Conservation (phyloP, 2,329 filamentous ascomycete species). For the Xylariaceae sp. region DNA sequence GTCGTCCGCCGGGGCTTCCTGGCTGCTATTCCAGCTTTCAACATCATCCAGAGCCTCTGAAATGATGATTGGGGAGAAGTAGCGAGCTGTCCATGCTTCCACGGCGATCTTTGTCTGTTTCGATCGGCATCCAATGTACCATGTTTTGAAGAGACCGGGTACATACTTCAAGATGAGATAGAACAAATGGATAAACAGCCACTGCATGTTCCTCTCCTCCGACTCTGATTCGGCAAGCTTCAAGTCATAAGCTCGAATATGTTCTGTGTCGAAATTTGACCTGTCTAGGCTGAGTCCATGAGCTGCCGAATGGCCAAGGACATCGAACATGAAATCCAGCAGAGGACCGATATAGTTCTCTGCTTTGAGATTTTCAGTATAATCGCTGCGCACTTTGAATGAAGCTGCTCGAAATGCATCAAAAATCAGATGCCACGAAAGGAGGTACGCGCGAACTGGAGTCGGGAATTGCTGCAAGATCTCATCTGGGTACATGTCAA, state of each 20-base stretch:
- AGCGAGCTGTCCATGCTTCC: conserved; percentile 80
- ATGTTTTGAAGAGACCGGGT: conserved; percentile 73
- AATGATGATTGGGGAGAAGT: conserved; percentile 70
- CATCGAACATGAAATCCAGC: conserved; percentile 76
- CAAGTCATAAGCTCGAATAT: conserved; percentile 55
- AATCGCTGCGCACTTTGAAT: conserved; percentile 77
- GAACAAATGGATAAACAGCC: conserved; percentile 81
- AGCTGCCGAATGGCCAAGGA: conserved; percentile 73
- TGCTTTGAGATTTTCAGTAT: conserved; percentile 73
- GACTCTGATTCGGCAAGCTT: conserved; percentile 52
- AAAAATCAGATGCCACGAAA: conserved; percentile 88
- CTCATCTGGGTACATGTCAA: conserved; percentile 63
- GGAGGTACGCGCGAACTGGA: conserved; percentile 71
- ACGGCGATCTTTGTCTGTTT: conserved; percentile 77
- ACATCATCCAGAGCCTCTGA: conserved; percentile 64
- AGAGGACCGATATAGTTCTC: conserved; percentile 65
- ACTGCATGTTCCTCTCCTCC: conserved; percentile 72
- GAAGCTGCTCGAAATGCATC: conserved; percentile 77
- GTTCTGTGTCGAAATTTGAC: conserved; percentile 53
- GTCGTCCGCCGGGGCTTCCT: conserved; percentile 46
- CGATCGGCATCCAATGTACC: conserved; percentile 79
- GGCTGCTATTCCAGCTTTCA: conserved; percentile 57
- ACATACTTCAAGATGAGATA: conserved; percentile 75
- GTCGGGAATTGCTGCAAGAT: conserved; percentile 66
- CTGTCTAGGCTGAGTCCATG: conserved; percentile 71